Conservation (phyloP, 768 basidiomycete genomes). For the Auricularia auricula-judae region DNA sequence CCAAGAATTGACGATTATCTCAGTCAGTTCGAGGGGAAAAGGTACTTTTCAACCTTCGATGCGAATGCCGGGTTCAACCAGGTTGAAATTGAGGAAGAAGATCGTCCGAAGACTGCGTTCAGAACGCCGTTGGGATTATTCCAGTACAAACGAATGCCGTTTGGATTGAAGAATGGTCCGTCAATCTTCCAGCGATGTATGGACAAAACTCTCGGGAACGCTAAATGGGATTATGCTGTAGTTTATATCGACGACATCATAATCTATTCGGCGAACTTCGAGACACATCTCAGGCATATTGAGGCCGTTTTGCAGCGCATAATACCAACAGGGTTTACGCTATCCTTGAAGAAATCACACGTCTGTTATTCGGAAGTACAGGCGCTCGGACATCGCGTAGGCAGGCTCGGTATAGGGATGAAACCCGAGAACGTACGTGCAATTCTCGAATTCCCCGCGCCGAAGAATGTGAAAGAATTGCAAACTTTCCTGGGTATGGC, state of each 20-base stretch:
- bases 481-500: not conserved
- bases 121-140: slow-evolving; percentile 27
- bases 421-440: not conserved
- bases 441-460: not conserved
- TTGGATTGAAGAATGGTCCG: slow-evolving; percentile 20
- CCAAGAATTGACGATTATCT: slow-evolving; percentile 17
- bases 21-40: slow-evolving; percentile 19
- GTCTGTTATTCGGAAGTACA: not conserved
- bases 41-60: slow-evolving; percentile 24
- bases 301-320: not conserved
- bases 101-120: slow-evolving; percentile 26
- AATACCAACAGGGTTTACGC: not conserved
- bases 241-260: not conserved
- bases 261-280: not conserved
- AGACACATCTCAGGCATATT: not conserved
- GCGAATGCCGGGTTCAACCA: slow-evolving; percentile 24
- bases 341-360: not conserved
- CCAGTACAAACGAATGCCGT: slow-evolving; percentile 33
- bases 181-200: not conserved
- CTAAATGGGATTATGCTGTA: not conserved
- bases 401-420: not conserved
- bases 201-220: not conserved
- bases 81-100: slow-evolving; percentile 11
- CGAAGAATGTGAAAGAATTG: not conserved
- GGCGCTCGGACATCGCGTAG: not conserved